Conservation (phyloP, 179 eudicot species). For the Patellifolia procumbens region DNA sequence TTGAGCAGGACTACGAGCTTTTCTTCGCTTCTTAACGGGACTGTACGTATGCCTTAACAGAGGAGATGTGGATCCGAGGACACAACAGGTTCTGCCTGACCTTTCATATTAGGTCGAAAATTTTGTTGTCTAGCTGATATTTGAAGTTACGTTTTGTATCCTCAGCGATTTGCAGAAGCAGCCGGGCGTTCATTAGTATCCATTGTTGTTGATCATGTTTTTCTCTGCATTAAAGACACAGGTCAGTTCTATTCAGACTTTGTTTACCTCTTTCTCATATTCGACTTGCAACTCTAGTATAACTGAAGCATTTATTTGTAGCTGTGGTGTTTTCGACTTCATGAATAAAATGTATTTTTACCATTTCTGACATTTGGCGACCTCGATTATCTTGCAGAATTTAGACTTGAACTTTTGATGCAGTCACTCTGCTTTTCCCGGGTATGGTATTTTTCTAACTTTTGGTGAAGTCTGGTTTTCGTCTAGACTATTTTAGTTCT, state of each 20-base stretch:
- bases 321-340: neutral
- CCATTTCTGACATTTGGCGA: constrained; percentile 19
- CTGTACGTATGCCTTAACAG: constrained; percentile 86
- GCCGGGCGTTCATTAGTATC: constrained; percentile 89
- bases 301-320: neutral
- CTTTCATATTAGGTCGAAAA: neutral
- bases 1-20: constrained; percentile 85
- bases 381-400: constrained; percentile 55
- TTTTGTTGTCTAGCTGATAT: constrained; percentile 9
- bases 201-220: constrained; percentile 84
- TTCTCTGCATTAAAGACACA: constrained; percentile 77
- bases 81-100: constrained; percentile 57
- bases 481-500: no score
- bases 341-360: neutral
- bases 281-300: neutral
- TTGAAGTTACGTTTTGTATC: constrained; percentile 14
- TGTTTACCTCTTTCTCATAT: constrained; percentile 5
- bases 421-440: constrained; percentile 90
- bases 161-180: constrained; percentile 84
- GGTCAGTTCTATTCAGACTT: constrained; percentile 47
- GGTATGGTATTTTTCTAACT: constrained; percentile 48
- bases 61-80: constrained; percentile 82
- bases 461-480: constrained; percentile 1
- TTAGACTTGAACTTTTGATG: constrained; percentile 91
- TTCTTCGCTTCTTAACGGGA: constrained; percentile 95